phyloP scores from a whole-genome alignment of 208 protist genomes.

The Crithidia bombi region DNA sequence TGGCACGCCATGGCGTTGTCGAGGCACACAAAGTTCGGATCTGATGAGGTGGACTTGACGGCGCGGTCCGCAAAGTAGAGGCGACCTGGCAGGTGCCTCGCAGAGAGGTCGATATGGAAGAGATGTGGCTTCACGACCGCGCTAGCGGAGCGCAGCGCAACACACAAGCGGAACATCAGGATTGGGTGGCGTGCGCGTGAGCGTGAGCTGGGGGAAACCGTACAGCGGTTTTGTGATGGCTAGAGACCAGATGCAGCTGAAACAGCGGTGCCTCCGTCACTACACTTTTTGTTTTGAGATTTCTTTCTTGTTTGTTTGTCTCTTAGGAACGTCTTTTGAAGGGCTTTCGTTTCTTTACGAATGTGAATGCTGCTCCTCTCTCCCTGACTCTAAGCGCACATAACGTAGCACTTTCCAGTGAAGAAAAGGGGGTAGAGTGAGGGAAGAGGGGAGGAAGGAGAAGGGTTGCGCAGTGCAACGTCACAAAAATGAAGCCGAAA shows the following conservation, averaged over 20 bases:
- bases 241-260: background rate
- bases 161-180: conserved; percentile 25
- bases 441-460: too few species aligned
- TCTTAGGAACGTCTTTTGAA: too few species aligned
- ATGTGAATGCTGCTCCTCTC: background rate
- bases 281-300: background rate
- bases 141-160: conserved; percentile 15
- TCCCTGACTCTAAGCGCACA: background rate
- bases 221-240: background rate
- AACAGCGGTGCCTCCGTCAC: background rate
- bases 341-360: background rate
- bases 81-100: conserved; percentile 28
- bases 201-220: too few species aligned
- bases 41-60: conserved; percentile 57
- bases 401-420: conserved; percentile 8
- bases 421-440: too few species aligned
- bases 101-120: conserved; percentile 22
- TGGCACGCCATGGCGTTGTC: conserved; percentile 52
- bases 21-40: conserved; percentile 66
- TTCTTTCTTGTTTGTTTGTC: background rate
- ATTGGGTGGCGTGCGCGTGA: too few species aligned
- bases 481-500: background rate
- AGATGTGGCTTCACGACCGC: conserved; percentile 20
- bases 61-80: conserved; percentile 81
- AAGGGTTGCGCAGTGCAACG: background rate